Evolutionary conservation across 164 flowering plant species (phyloP).

Genomic region (Amborella trichopoda): DNA sequence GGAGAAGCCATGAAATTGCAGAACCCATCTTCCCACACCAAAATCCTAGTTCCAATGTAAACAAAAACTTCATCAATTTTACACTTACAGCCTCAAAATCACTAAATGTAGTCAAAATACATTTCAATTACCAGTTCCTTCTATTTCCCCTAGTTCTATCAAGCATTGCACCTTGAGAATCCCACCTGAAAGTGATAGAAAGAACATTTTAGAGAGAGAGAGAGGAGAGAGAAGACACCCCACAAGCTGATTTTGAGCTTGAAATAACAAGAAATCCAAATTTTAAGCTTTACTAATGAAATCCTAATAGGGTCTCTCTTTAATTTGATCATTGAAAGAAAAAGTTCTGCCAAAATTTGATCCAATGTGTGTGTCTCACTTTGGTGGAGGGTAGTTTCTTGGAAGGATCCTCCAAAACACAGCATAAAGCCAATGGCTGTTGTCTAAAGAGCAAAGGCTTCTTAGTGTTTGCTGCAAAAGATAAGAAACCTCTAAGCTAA

Average conservation of each 20-base stretch:
- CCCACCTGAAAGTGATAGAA: slow-evolving; percentile 58
- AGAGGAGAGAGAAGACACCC: too few species aligned
- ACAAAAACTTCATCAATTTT: too few species aligned
- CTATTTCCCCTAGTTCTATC: slow-evolving; percentile 95
- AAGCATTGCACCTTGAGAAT: slow-evolving; percentile 71
- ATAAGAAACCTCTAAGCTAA: slow-evolving; percentile 76
- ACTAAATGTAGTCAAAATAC: too few species aligned
- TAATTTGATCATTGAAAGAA: too few species aligned
- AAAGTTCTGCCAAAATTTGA: too few species aligned
- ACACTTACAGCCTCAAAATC: too few species aligned
- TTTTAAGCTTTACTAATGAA: too few species aligned
- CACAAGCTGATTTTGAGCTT: too few species aligned
- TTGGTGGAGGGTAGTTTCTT: slow-evolving; percentile 95
- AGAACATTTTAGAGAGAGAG: too few species aligned
- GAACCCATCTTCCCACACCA: slow-evolving; percentile 97
- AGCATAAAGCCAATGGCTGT: slow-evolving; percentile 94
- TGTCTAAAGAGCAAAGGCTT: slow-evolving; percentile 74
- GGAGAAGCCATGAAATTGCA: slow-evolving; percentile 87
- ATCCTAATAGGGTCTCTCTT: too few species aligned
- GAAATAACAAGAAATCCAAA: too few species aligned
- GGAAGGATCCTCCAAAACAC: slow-evolving; percentile 98
- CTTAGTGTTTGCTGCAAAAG: slow-evolving; percentile 93
- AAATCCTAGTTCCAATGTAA: slow-evolving; percentile 49
- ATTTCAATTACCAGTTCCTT: slow-evolving; percentile 84
- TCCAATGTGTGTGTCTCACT: too few species aligned